Conservation (phyloP, 768 basidiomycete species). For the Gyrodon lividus region DNA sequence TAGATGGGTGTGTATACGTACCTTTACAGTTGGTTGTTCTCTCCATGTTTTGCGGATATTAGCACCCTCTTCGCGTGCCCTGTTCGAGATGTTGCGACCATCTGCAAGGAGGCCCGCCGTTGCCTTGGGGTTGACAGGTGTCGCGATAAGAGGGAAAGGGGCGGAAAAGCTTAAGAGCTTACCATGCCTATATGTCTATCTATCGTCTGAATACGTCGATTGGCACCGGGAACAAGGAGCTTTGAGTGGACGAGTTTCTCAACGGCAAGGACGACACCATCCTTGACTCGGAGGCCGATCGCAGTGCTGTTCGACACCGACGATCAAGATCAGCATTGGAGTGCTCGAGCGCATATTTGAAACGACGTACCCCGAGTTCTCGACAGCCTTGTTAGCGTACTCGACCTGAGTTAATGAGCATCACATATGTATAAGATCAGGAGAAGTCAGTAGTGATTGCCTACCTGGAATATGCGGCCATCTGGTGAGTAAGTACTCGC, state of each 20-base stretch:
- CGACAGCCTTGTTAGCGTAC: conserved; percentile 97
- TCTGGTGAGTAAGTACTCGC: conserved; percentile 95
- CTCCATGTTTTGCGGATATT: conserved; percentile 73
- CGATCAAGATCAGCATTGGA: conserved; percentile 1
- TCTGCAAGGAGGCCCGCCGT: conserved; percentile 94
- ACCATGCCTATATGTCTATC: conserved; percentile 95
- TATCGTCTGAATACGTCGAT: conserved; percentile 89
- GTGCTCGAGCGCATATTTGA: neutral
- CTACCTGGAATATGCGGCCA: conserved; percentile 97
- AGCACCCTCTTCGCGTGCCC: conserved; percentile 81
- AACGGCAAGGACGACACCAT: conserved; percentile 93
- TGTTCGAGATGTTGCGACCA: conserved; percentile 81
- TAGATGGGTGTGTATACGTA: conserved; percentile 29
- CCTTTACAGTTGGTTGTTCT: conserved; percentile 77
- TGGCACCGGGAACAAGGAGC: conserved; percentile 88
- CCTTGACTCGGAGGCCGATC: conserved; percentile 93
- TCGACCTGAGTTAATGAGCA: conserved; percentile 63
- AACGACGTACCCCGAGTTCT: conserved; percentile 84
- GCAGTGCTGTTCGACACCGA: conserved; percentile 61
- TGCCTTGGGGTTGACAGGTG: conserved; percentile 50
- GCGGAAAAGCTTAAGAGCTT: conserved; percentile 15
- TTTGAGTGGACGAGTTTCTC: conserved; percentile 98
- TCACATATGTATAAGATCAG: conserved; percentile 2
- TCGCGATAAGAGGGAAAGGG: neutral
- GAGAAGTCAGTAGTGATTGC: neutral